Evolutionary conservation across 1,139 yeast species (phyloP), one percentile per base, ranked within the genome.

Genomic region (Suhomyces kunorum): DNA sequence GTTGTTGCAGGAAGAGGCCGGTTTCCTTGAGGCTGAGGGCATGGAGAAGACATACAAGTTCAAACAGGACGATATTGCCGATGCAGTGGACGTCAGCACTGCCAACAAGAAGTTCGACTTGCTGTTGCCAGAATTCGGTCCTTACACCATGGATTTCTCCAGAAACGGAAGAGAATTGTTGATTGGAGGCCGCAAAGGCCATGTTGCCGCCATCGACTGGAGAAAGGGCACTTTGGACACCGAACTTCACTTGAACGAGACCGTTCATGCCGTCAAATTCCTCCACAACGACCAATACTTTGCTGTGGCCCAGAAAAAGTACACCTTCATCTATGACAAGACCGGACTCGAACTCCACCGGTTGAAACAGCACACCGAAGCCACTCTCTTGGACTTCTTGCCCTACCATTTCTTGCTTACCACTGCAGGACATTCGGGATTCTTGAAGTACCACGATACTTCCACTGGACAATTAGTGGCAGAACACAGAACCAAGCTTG

Each of bases 151-250:
- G 14, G 92, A 90, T 59, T 92, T 84, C 60, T 78, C 92, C 3
- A 73, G 94, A 59, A 88, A 88, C 53, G 98, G 99, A 39, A 80
- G 96, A 48, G 84, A 83, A 49, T 63, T 94, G 39, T 72, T 94
- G 36, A 68, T 94, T 24, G 95, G 92, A 9, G 98, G 99, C 13
- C 71, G 73, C 35, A 89, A 88, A 58, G 99, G 99, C 3, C 98
- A 94, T 68, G 81, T 94, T 39, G 98, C 98, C 0, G 80, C 95
- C 4, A 83, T 94, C 70, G 97, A 94, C 64, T 94, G 98, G 98
- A 80, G 95, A 59, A 80, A 82, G 33, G 98, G 98, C 9, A 71
- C 69, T 32, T 66, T 92, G 33, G 83, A 80, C 43, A 81, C 95
- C 39, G 99, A 94, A 61, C 63, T 94, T 40, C 81, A 87, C 56